Evolutionary conservation across 331 rosid species (phyloP), one percentile per base, ranked within the genome.

Genomic region (Pyracantha coccinea): DNA sequence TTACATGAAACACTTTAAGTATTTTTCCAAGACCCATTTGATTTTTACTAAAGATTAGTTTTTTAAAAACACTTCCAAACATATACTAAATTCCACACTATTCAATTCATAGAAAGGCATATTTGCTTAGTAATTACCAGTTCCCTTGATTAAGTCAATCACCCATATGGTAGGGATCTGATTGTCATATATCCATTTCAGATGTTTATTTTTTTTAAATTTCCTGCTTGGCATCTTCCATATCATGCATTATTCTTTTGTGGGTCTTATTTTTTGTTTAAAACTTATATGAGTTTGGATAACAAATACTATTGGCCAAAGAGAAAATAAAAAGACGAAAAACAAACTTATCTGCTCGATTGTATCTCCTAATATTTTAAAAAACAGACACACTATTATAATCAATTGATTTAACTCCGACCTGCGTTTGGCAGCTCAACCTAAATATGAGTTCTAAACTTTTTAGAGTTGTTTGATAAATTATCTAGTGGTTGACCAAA

Each of bases 61-160:
- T 35, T 35, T 35, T 35, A 35, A 33, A 33, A 35, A 35, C 13
- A 35, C 13, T 35, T 35, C 3, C 3, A 35, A 35, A 35, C 12
- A 8, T 8, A 20, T 6, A 61, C n/a, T 84, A 75, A 53, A 25
- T 9, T 73, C 29, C 28, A 27, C 11, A 47, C 50, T 15, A 38
- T 61, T 61, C 15, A 61, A 14, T 25, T 58, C 21, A 13, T 24
- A 38, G 71, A 33, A 28, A 38, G 33, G 2, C 67, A 21, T 38
- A 53, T 78, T 78, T 65, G 63, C 78, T 44, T 55, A 15, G 78
- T 35, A 25, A 63, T 63, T 44, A 25, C 64, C 75, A 69, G 70
- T 35, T 44, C 15, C 33, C 21, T 67, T 79, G 83, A 79, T 66
- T 1, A 45, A 79, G 79, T 73, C 79, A 78, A 59, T 21, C 61